These are phyloP conservation scores for Picochlorum sp. DNA, from an alignment of 139 green algal genomes.

Conservation along the genomic window DNA sequence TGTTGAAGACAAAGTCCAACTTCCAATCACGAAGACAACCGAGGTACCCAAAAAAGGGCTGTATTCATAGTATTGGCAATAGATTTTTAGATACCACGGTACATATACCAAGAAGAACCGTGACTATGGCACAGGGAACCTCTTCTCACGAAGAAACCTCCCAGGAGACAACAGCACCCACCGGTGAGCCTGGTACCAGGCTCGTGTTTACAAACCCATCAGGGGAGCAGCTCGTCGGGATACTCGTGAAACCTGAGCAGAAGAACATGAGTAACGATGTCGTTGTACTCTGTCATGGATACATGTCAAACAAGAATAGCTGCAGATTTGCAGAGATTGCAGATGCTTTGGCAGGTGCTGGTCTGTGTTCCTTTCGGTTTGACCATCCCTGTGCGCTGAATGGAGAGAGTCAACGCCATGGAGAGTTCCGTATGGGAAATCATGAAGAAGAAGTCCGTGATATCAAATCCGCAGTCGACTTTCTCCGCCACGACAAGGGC, in stretches of 20 bases:
- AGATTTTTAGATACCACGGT: no score
- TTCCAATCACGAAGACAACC: no score
- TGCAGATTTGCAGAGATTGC: slow-evolving; percentile 30
- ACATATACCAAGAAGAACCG: no score
- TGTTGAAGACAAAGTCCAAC: no score
- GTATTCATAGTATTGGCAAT: no score
- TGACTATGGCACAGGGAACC: no score
- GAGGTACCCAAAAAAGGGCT: no score
- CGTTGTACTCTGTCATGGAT: slow-evolving; percentile 31
- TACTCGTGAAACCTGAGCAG: slow-evolving; percentile 6
- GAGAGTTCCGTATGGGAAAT: slow-evolving; percentile 32
- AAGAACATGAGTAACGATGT: slow-evolving; percentile 4
- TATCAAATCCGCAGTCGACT: slow-evolving; percentile 14
- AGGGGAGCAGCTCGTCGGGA: slow-evolving; percentile 18
- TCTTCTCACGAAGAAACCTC: no score
- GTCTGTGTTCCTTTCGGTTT: slow-evolving; percentile 23
- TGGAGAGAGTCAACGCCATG: slow-evolving; percentile 15
- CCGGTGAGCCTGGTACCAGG: no score
- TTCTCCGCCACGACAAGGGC: slow-evolving; percentile 10
- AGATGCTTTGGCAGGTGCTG: slow-evolving; percentile 9
- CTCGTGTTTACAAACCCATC: slow-evolving; percentile 15
- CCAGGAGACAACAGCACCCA: no score
- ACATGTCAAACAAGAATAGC: slow-evolving; percentile 19
- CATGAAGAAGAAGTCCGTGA: slow-evolving; percentile 26
- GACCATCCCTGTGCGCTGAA: slow-evolving; percentile 19